Evolutionary conservation across 1,284 basidiomycete genomes (phyloP).

Genomic region (Bjerkandera adusta): DNA sequence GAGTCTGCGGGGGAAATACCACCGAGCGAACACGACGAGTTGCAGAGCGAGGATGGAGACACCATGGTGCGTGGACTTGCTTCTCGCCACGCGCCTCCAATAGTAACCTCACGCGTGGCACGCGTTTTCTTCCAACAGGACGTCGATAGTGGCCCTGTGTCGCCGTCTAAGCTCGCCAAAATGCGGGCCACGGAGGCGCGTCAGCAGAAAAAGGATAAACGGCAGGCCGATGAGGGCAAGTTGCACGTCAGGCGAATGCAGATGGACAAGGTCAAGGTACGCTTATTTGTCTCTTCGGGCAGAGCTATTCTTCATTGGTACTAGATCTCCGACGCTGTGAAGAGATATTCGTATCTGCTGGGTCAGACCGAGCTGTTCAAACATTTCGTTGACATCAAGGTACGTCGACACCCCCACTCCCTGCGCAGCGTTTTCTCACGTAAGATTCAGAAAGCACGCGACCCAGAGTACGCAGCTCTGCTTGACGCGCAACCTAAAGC

Average conservation of each 20-base stretch:
- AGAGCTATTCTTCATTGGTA: constrained; percentile 2
- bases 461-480: constrained; percentile 91
- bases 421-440: not conserved
- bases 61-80: constrained; percentile 32
- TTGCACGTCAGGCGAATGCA: constrained; percentile 67
- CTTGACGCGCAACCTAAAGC: constrained; percentile 83
- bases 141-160: constrained; percentile 28
- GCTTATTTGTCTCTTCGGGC: not conserved
- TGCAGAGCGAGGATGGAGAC: constrained; percentile 56
- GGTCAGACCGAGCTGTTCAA: constrained; percentile 96
- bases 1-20: constrained; percentile 51
- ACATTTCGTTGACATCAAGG: constrained; percentile 95
- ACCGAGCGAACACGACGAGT: constrained; percentile 53
- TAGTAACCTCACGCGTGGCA: constrained; percentile 14
- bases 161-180: constrained; percentile 39
- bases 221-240: constrained; percentile 67
- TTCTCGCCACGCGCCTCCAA: too few relatives aligned
- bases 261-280: constrained; percentile 82
- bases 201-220: constrained; percentile 58
- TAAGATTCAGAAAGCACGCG: constrained; percentile 70
- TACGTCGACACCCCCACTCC: constrained; percentile 27
- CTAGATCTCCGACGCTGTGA: constrained; percentile 92
- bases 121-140: constrained; percentile 24
- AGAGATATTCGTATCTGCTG: constrained; percentile 91
- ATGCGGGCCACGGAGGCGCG: constrained; percentile 39